Evolutionary conservation across 2,329 filamentous ascomycete species (phyloP), one percentile per base, ranked within the genome.

Genomic region (Colletotrichum euphorbiae): DNA sequence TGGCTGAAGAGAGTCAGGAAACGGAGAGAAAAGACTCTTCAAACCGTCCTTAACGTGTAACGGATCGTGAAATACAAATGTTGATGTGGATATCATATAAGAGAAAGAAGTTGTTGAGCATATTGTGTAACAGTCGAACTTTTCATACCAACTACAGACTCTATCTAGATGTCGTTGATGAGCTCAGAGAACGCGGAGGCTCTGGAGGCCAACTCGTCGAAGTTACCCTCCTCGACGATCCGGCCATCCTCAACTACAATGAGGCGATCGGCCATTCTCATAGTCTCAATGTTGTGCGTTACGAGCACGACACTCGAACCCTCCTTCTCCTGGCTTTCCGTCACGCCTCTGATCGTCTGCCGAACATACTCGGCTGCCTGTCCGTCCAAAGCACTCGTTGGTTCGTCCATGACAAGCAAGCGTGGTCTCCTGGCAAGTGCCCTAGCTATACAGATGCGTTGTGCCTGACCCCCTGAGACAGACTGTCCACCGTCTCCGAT

Each of bases 261-360:
- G 7, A 98, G 82, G 50, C 87, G 84, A 75, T 93, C 90, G 0
- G 91, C 92, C 67, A 93, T 87, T 65, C 85, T 84, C 92, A 98
- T 98, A 93, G 97, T 97, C 74, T 95, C 91, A 69, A 82, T 84
- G 64, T 86, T 88, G 79, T 98, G 95, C 55, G 94, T 97, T 43
- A 97, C 90, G 24, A 97, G 85, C 15, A 98, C 83, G 0, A 97
- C 88, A 0, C 91, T 91, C 77, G 93, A 85, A 0, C 80, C 81
- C 11, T 57, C 57, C 3, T 70, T 8, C 67, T 65, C 70, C 40
- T 61, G 17, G 51, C 75, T 62, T 1, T 72, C 69, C 12, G 90
- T 80, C 1, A 96, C 78, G 0, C 75, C 74, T 40, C 77, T 77
- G 45, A 97, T 83, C 0, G 90, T 90, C 8, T 85, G 79, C 12